Evolutionary conservation across 805 yeast species (phyloP), one percentile per base, ranked within the genome.

Genomic region (Wickerhamiella brachini): DNA sequence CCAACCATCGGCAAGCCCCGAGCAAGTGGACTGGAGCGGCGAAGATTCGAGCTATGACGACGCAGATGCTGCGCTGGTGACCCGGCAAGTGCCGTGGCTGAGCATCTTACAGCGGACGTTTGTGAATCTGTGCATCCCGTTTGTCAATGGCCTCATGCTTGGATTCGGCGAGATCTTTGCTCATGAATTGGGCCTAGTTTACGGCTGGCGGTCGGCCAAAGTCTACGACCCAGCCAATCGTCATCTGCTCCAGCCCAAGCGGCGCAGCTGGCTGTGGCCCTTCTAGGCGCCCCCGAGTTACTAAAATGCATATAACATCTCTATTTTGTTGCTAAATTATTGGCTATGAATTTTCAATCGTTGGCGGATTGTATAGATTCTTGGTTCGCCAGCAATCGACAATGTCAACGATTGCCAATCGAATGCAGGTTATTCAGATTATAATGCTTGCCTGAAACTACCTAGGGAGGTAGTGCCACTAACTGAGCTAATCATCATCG

Each of bases 131-230:
- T 63, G 88, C 1, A 68, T 90, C 45, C 97, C 97, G 2, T 88
- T 90, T 61, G 72, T 90, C 58, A 90, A 90, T 61, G 97, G 97
- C 8, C 71, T 90, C 67, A 89, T 89, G 95, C 75, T 90, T 48
- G 97, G 97, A 0, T 87, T 90, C 64, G 97, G 97, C 1, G 97
- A 90, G 69, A 80, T 90, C 20, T 70, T 86, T 53, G 97, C 97
- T 8, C 96, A 89, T 64, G 97, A 90, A 61, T 68, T 90, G 42
- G 95, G 95, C 5, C 85, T 85, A 70, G 73, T 74, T 47, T 81
- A 78, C 68, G 80, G 85, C 45, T 84, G 93, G 85, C 62, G 72
- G 21, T 87, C 24, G 13, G 22, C 29, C 10, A 38, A 45, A 21
- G 57, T 55, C 3, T 57, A 52, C 49, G 60, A 57, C 26, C 62